phyloP scores from a whole-genome alignment of 352 stramenopile genomes.

The Phytopythium sindhum region DNA sequence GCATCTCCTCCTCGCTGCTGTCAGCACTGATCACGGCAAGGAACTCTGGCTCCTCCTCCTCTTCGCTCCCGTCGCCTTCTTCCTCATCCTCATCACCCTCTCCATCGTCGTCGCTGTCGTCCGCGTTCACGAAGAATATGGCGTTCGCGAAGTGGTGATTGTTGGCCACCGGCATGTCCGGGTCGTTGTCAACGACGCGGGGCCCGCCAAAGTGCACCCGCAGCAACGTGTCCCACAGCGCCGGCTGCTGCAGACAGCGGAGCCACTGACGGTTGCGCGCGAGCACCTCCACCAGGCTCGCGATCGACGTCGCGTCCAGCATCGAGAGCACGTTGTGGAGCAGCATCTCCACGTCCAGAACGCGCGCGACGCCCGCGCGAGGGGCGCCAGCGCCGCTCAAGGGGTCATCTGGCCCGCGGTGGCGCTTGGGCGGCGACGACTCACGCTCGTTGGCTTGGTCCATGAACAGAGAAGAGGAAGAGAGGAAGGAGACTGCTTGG shows the following conservation, averaged over 20 bases:
- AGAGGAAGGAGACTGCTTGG: not conserved
- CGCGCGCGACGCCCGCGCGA: constrained; percentile 5
- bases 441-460: not conserved
- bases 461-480: not conserved
- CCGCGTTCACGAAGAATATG: not conserved
- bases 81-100: constrained; percentile 26
- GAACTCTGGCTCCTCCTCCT: constrained; percentile 5
- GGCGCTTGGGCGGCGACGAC: constrained; percentile 14
- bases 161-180: not conserved
- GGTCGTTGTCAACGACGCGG: not conserved
- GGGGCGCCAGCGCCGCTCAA: not conserved
- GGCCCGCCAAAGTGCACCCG: constrained; percentile 17
- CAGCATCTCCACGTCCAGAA: constrained; percentile 32
- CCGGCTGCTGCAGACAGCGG: constrained; percentile 14
- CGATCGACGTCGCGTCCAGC: constrained; percentile 23
- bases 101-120: not conserved
- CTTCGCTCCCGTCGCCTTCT: constrained; percentile 16
- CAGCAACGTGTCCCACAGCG: constrained; percentile 25
- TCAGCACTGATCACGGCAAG: not conserved
- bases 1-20: not conserved
- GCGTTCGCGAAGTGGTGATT: not conserved
- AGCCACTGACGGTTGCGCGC: constrained; percentile 20
- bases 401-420: constrained; percentile 4
- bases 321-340: constrained; percentile 20
- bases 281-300: constrained; percentile 30